These are phyloP conservation scores for Peterozyma toletana DNA, from an alignment of 805 yeast genomes.

Conservation along the genomic window DNA sequence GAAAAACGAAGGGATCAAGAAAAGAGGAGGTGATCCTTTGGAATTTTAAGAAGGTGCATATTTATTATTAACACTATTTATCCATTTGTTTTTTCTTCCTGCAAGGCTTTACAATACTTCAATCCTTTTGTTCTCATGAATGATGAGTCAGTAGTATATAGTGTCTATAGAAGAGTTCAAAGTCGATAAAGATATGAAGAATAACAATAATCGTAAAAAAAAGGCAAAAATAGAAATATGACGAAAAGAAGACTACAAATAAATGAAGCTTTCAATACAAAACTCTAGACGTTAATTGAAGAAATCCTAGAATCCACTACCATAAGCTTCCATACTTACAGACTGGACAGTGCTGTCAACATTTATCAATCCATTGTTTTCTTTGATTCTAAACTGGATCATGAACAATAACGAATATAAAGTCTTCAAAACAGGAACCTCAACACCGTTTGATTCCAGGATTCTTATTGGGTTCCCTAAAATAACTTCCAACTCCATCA, in stretches of 20 bases:
- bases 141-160: too few species aligned
- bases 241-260: too few species aligned
- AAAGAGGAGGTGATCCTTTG: conserved; percentile 24
- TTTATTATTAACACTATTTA: background rate
- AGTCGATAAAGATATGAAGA: too few species aligned
- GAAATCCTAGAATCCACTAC: conserved; percentile 13
- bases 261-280: too few species aligned
- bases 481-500: conserved; percentile 33
- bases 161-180: too few species aligned
- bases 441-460: conserved; percentile 29
- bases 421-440: conserved; percentile 49
- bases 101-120: too few species aligned
- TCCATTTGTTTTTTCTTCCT: too few species aligned
- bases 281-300: too few species aligned
- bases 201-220: too few species aligned
- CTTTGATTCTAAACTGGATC: conserved; percentile 55
- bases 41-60: conserved; percentile 1
- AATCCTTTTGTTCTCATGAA: too few species aligned
- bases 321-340: conserved; percentile 8
- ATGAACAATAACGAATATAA: conserved; percentile 51
- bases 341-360: conserved; percentile 16
- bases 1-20: conserved; percentile 42
- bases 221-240: too few species aligned
- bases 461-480: conserved; percentile 30
- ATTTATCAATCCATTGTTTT: conserved; percentile 35